Evolutionary conservation across 345 rosid species (phyloP).

Genomic region (Noccaea bulbosa): DNA sequence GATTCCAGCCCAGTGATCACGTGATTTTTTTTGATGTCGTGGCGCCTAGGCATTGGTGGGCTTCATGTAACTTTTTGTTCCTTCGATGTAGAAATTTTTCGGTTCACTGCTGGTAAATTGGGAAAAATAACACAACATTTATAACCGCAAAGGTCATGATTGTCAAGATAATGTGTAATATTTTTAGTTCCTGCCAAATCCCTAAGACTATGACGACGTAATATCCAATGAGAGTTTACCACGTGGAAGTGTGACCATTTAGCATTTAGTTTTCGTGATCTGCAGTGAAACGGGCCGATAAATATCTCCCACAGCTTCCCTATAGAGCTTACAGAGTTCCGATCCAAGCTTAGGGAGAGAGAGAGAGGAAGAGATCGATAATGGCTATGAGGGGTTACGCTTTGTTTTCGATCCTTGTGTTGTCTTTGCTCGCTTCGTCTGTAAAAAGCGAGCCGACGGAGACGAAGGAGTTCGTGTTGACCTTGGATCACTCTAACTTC

Average conservation of each 20-base stretch:
- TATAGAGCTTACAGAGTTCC: slow-evolving; percentile 14
- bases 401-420: slow-evolving; percentile 44
- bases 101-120: slow-evolving; percentile 2
- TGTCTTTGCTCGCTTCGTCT: slow-evolving; percentile 45
- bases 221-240: slow-evolving; percentile 29
- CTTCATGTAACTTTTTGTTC: background rate
- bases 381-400: slow-evolving; percentile 55
- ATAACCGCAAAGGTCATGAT: slow-evolving; percentile 3
- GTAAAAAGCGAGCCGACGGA: slow-evolving; percentile 57
- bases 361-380: background rate
- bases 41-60: background rate
- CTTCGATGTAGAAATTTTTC: background rate
- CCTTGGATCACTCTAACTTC: slow-evolving; percentile 88
- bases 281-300: slow-evolving; percentile 13
- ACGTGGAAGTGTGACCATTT: slow-evolving; percentile 44
- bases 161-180: background rate
- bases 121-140: background rate
- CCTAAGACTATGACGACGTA: slow-evolving; percentile 37
- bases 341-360: background rate
- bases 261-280: slow-evolving; percentile 18
- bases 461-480: slow-evolving; percentile 78
- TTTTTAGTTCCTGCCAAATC: background rate
- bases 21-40: background rate
- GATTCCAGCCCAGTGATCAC: slow-evolving; percentile 21
- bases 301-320: slow-evolving; percentile 14